Percentiles rank a stretch among this genome's conserved stretches.
These are phyloP conservation scores for Zhuliangozyma blackwelliae DNA, from an alignment of 1,139 yeast genomes.

Conservation along the genomic window DNA sequence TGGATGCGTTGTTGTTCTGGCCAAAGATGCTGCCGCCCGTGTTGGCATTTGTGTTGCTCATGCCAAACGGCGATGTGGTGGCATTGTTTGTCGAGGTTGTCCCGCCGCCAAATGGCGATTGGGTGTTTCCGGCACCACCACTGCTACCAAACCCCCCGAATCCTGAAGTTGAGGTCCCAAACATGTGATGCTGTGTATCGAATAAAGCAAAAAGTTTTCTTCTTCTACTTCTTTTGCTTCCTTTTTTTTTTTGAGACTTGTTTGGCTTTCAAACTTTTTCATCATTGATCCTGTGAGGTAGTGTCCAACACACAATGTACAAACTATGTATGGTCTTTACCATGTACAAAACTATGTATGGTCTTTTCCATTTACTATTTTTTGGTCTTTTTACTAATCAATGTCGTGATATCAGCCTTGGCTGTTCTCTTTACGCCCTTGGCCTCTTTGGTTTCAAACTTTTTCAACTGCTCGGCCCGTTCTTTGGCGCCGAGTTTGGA, in stretches of 20 bases:
- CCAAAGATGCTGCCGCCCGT: constrained; percentile 12
- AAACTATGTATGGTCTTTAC: too few relatives aligned
- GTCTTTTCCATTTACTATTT: too few relatives aligned
- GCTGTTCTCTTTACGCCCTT: constrained; percentile 15
- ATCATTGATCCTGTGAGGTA: too few relatives aligned
- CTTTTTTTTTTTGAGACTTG: too few relatives aligned
- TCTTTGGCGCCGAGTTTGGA: constrained; percentile 55
- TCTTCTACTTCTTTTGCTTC: too few relatives aligned
- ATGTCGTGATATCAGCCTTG: constrained; percentile 11
- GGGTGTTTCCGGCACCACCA: constrained; percentile 16
- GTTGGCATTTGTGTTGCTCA: constrained; percentile 12
- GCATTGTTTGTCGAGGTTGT: constrained; percentile 12
- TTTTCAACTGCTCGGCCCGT: constrained; percentile 46
- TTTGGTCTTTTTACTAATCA: constrained; percentile 12
- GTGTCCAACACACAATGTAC: too few relatives aligned
- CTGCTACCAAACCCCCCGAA: constrained; percentile 59
- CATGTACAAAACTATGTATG: too few relatives aligned
- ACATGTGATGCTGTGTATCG: too few relatives aligned
- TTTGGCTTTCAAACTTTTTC: too few relatives aligned
- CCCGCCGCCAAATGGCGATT: constrained; percentile 28
- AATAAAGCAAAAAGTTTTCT: too few relatives aligned
- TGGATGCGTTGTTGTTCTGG: constrained; percentile 10
- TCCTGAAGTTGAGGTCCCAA: constrained; percentile 48
- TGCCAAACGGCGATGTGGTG: constrained; percentile 35
- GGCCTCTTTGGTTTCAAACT: constrained; percentile 30